Evolutionary conservation across 306 rosid genomes (phyloP), one percentile per base, ranked within the genome.

Genomic region (Cicer pinnatifidum): DNA sequence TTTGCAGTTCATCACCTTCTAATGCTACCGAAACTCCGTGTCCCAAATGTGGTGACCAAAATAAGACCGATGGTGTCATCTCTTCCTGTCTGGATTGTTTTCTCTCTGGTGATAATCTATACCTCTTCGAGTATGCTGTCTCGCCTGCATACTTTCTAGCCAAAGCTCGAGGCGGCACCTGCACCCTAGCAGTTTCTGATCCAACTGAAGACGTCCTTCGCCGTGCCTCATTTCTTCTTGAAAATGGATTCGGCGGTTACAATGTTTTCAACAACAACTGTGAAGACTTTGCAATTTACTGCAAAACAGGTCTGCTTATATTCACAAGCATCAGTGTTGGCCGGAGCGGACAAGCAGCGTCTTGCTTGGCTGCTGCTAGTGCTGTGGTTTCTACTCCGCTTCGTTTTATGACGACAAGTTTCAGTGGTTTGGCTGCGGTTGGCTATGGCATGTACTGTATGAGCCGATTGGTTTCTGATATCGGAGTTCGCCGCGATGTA

Each of bases 71-170:
- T 16, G 94, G 96, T 5, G 98, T 93, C 83, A 80, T 91, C 54
- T 86, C 91, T 59, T 91, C 97, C 59, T 89, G 97, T 78, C 62
- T 93, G 74, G 98, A 91, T 62, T 89, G 97, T 80, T 93, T 93
- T 72, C 91, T 93, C 66, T 75, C 61, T 6, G 87, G 89, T 4
- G 96, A 96, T 10, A 62, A 80, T 17, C 96, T 93, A 13, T 89
- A 93, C 67, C 70, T 80, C 69, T 93, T 89, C 45, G 92, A 91
- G 76, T 93, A 93, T 69, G 91, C 73, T 12, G 94, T 85, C 75
- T 69, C 76, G 0, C 43, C 75, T 0, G 77, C 64, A 9, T 66
- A 80, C 72, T 93, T 89, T 75, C 67, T 93, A 6, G 92, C 94
- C 83, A 85, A 93, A 79, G 66, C 89, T 67, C 86, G 96, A 54